Base-by-base conservation (phyloP, 495 filamentous ascomycete species). In the Penicillium arizonense region DNA sequence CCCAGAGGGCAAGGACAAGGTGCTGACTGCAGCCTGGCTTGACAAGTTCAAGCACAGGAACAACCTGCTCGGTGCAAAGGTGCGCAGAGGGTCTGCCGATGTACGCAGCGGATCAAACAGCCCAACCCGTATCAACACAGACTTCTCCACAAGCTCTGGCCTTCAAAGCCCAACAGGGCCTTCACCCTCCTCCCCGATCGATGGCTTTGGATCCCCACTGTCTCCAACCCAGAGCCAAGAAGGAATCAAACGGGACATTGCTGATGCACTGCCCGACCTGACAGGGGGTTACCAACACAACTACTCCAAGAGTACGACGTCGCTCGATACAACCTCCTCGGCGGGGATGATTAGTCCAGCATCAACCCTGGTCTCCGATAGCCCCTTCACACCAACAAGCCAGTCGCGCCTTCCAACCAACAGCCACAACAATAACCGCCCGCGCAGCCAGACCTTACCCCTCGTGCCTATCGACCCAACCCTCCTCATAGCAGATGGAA, bases 41-140 rank as follows among this genome's bases (percentile, higher is more conserved):
- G 93, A 96, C 67, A 96, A 95, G 65, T 97, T 99, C 77, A 96
- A 97, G 76, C 83, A 88, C 54, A 97, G 93, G 69, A 90, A 97
- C 69, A 86, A 87, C 49, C 78, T 95, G 23, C 75, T 82, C 36
- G 80, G 82, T 20, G 78, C 84, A 0, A 81, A 79, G 56, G 82
- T 87, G 41, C 81, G 85, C 33, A 87, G 89, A 64, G 81, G 82
- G n/a, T 91, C 89, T 7, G 56, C 62, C 37, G 84, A 84, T 63
- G 79, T 80, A 33, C 84, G 84, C 62, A 84, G 81, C 37, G 77
- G 75, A 28, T 74, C 77, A 11, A 67, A 62, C 45, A 75, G 69
- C 21, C 74, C 70, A 32, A 72, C 56, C 21, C 59, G 65, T 18
- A 64, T 76, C 53, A 74, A 73, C 50, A 81, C 62, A 61, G 81